A percentile compares a stretch with the other conserved stretches of the same genome.
Evolutionary conservation across 140 eudicot genomes (phyloP).

Genomic region (Erigeron philadelphicus): DNA sequence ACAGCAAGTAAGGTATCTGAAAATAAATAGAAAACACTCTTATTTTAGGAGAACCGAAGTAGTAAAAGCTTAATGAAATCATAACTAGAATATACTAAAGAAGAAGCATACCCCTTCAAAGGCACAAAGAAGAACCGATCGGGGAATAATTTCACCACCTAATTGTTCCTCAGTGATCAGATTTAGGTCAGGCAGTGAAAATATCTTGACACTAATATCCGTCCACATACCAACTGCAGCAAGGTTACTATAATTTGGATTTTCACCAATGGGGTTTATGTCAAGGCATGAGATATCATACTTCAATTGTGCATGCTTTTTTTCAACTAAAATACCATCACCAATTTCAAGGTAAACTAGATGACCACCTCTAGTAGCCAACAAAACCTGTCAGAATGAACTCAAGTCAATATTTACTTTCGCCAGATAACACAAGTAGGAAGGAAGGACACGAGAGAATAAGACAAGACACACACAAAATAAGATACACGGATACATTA

Average conservation of each 20-base stretch:
- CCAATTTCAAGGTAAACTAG: constrained; percentile 89
- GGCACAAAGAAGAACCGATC: constrained; percentile 91
- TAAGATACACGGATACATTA: neutral
- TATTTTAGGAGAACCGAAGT: neutral
- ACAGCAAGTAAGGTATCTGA: constrained; percentile 86
- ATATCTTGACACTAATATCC: constrained; percentile 76
- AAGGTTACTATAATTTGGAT: constrained; percentile 65
- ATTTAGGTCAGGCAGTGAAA: constrained; percentile 83
- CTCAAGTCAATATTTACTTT: neutral
- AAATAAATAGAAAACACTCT: constrained; percentile 17
- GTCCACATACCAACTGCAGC: constrained; percentile 99
- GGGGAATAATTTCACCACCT: constrained; percentile 99
- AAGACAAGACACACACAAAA: neutral
- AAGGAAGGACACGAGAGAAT: neutral
- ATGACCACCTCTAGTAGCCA: constrained; percentile 98
- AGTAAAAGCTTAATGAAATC: neutral
- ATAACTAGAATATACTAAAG: neutral
- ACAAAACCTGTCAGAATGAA: constrained; percentile 48
- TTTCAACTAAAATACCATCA: constrained; percentile 68
- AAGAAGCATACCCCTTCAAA: constrained; percentile 77
- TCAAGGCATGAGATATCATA: constrained; percentile 91
- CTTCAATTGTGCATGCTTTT: constrained; percentile 62
- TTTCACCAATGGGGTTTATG: constrained; percentile 86
- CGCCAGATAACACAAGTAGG: neutral
- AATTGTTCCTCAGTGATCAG: constrained; percentile 70